Conservation (phyloP, 148 eudicot species). For the Arbutus unedo region DNA sequence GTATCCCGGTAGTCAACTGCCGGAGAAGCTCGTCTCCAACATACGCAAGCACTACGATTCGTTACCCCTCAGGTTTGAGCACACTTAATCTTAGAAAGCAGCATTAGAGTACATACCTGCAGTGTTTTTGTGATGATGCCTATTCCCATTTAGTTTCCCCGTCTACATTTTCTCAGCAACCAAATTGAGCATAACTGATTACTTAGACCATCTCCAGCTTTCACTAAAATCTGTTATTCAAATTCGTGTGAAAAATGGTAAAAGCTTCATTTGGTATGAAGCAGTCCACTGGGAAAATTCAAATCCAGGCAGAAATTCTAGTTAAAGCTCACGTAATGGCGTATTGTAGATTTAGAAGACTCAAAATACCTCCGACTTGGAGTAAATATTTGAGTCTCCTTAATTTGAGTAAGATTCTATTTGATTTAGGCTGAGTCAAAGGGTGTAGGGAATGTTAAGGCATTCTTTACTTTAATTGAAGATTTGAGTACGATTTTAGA, state of each 20-base stretch:
- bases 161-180: neutral
- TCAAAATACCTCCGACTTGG: neutral
- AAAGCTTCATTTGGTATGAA: neutral
- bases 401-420: neutral
- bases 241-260: neutral
- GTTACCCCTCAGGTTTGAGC: slow-evolving; percentile 65
- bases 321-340: neutral
- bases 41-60: slow-evolving; percentile 91
- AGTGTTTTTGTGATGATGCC: neutral
- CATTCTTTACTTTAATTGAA: neutral
- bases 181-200: neutral
- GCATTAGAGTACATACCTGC: neutral
- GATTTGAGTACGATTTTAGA: neutral
- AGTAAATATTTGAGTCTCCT: no score
- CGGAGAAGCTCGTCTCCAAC: slow-evolving; percentile 81
- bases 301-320: neutral
- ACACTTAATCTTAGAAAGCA: neutral
- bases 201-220: no score
- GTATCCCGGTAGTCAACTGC: slow-evolving; percentile 94
- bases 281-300: neutral
- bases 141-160: no score
- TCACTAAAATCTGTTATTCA: no score
- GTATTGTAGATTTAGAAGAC: no score
- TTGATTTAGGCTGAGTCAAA: neutral
- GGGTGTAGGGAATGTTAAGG: neutral